phyloP scores from a whole-genome alignment of 1,284 basidiomycete species.

The Fomitopsis betulina region DNA sequence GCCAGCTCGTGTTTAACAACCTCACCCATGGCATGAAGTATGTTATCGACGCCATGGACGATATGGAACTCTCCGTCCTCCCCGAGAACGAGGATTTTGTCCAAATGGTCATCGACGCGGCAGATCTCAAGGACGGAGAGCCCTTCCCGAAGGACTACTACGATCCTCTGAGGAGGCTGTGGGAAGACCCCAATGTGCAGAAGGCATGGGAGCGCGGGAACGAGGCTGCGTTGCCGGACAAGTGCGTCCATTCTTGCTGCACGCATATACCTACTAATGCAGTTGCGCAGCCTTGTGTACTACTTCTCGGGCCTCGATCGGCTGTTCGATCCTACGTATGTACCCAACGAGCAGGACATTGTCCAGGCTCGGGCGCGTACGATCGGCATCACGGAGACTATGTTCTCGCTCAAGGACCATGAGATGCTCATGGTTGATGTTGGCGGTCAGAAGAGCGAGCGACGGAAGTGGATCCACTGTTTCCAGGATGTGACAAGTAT shows the following conservation, averaged over 20 bases:
- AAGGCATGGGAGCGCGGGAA: constrained; percentile 73
- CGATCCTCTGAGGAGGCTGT: constrained; percentile 67
- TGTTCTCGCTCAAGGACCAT: constrained; percentile 70
- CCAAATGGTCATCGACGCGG: constrained; percentile 62
- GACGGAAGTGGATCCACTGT: constrained; percentile 87
- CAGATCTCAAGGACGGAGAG: constrained; percentile 76
- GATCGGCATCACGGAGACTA: constrained; percentile 92
- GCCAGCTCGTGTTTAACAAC: constrained; percentile 91
- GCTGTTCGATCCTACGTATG: constrained; percentile 70
- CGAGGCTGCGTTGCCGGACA: constrained; percentile 86
- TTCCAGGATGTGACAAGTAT: constrained; percentile 88
- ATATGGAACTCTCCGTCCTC: constrained; percentile 73
- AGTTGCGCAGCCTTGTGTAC: constrained; percentile 47
- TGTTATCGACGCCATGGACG: constrained; percentile 85
- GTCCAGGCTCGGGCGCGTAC: constrained; percentile 84
- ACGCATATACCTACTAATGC: constrained; percentile 1
- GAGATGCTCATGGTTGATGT: constrained; percentile 89
- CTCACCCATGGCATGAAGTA: constrained; percentile 81
- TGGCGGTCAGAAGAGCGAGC: constrained; percentile 86
- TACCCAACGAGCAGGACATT: constrained; percentile 81
- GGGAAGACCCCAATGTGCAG: constrained; percentile 77
- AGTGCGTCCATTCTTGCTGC: constrained; percentile 43
- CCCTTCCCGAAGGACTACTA: constrained; percentile 66
- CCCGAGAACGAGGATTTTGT: constrained; percentile 53
- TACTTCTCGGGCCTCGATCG: constrained; percentile 80